Base-by-base conservation (phyloP, 2,329 filamentous ascomycete genomes). In the Raffaelea ambrosiae region DNA sequence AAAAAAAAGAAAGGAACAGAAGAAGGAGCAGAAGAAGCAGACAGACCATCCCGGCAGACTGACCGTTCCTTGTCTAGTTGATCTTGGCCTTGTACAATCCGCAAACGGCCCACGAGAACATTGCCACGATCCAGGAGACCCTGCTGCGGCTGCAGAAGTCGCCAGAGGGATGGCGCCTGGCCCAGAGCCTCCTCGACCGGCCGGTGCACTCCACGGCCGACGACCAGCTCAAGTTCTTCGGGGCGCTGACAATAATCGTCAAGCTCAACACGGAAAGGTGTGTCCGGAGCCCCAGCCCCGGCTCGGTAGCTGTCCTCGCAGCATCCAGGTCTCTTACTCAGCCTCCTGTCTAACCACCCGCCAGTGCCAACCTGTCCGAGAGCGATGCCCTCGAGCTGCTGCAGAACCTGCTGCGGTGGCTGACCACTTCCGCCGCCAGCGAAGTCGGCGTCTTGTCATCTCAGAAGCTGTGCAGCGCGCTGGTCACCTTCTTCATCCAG, bases 261-360 rank as follows among this genome's bases (percentile, higher is more conserved):
- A 98, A 97, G 67, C 79, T 97, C 50, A 96, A 97, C 62, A 84
- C 83, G n/a, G 88, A 93, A 61, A 88, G 83, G 84, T 86, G 26
- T 29, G 26, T 29, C 26, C 26, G 13, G 26, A n/a, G n/a, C n/a
- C n/a, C n/a, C 20, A 13, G 39, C 5, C 16, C 29, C 16, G 19
- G 16, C 22, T n/a, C n/a, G n/a, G n/a, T n/a, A n/a, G n/a, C n/a
- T n/a, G n/a, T n/a, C n/a, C n/a, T n/a, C n/a, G n/a, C n/a, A n/a
- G n/a, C n/a, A n/a, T n/a, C n/a, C n/a, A n/a, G n/a, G n/a, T n/a
- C n/a, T n/a, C n/a, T n/a, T 29, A 29, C 26, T 13, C 13, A 29
- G 26, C 26, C 7, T 13, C 13, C 13, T 13, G 26, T 29, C 26
- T 29, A 13, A 29, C 35, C 18, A 38, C 13, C 14, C 44, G 5